Base-by-base conservation (phyloP, 164 flowering plant species). In the Stephania yunnanensis region DNA sequence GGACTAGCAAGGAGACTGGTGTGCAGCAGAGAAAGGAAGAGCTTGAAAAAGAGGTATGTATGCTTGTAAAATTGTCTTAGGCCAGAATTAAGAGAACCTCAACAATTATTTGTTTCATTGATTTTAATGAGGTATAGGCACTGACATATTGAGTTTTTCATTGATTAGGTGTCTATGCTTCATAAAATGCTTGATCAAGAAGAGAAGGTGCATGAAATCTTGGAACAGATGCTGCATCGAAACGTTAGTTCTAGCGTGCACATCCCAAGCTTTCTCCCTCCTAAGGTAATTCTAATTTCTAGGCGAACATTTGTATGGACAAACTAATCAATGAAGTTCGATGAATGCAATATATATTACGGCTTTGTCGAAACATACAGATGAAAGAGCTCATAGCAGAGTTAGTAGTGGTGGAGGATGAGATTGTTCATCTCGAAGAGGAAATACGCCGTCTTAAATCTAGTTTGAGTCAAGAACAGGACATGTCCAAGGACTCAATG, bases 351-450 rank as follows among this genome's bases (percentile, higher is more conserved):
- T 46, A n/a, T 42, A 48, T 12, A 3, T 5, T 52, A 50, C 17
- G 19, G 63, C 19, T 58, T 58, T 58, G 20, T 58, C 6, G 15
- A 68, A 31, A 46, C 36, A 7, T 82, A 76, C 73, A 93, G 97
- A 78, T 78, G 85, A 92, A 90, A 76, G 93, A 89, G 82, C 80
- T 93, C 4, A 70, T 93, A 48, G 82, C 86, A 69, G 98, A 95
- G 79, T 71, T 95, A 42, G 90, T 88, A 1, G 84, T 83, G 89
- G 98, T 93, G n/a, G 97, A 93, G 44, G 82, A 78, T 22, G 98
- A 93, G 84, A 95, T 95, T 70, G 70, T 80, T 46, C 78, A 87
- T 45, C 85, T 95, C 0, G 96, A 95, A 81, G 74, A 74, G 42
- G 92, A 91, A 77, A 89, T 90, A 70, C 82, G 78, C 72, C 77